A percentile compares a stretch with the other conserved stretches of the same genome.
Evolutionary conservation across 2,329 filamentous ascomycete species (phyloP).

Genomic region (Colletotrichum aenigma): DNA sequence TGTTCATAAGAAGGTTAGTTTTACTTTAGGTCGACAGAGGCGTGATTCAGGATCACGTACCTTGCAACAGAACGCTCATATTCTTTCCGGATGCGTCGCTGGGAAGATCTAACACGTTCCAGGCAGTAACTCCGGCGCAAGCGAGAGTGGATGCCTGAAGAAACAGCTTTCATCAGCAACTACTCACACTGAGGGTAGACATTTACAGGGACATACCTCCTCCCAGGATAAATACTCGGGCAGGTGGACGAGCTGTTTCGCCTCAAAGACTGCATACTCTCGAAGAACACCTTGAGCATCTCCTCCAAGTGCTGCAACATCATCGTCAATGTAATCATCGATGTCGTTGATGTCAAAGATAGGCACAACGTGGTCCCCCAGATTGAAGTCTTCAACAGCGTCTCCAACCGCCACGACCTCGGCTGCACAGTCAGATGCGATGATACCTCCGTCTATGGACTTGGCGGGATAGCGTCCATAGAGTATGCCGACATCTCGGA

Average conservation of each 20-base stretch:
- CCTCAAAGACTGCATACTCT: slow-evolving; percentile 26
- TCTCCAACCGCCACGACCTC: slow-evolving; percentile 26
- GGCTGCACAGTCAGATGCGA: slow-evolving; percentile 23
- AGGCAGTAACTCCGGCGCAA: slow-evolving; percentile 26
- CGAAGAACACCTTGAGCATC: slow-evolving; percentile 23
- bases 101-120: slow-evolving; percentile 20
- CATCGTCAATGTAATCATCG: slow-evolving; percentile 7
- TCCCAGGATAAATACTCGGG: background rate
- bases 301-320: slow-evolving; percentile 18
- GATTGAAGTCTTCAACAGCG: slow-evolving; percentile 21
- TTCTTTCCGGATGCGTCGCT: background rate
- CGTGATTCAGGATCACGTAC: background rate
- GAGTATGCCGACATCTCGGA: slow-evolving; percentile 29
- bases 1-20: background rate
- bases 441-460: slow-evolving; percentile 19
- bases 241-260: slow-evolving; percentile 21
- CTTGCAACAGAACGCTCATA: background rate
- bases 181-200: background rate
- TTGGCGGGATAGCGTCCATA: slow-evolving; percentile 25
- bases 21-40: background rate
- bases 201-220: background rate
- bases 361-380: slow-evolving; percentile 24
- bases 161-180: background rate
- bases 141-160: slow-evolving; percentile 12
- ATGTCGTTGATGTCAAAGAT: background rate